These are phyloP conservation scores for Gyromitra esculenta DNA, from an alignment of 2,329 filamentous ascomycete species.

Conservation along the genomic window DNA sequence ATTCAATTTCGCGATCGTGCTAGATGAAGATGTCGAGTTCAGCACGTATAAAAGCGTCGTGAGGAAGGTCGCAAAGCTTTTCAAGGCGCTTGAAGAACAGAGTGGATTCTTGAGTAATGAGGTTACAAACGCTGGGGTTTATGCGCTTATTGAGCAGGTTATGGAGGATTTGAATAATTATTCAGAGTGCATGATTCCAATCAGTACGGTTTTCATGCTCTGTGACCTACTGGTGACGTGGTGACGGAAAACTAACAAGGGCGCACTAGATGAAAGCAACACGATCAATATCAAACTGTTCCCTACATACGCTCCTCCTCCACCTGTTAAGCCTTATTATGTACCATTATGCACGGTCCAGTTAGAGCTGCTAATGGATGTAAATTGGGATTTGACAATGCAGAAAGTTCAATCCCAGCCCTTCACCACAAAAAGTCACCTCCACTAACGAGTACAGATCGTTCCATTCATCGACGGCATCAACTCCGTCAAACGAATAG, in stretches of 20 bases:
- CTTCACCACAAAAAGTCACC: constrained; percentile 36
- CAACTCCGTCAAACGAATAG: constrained; percentile 86
- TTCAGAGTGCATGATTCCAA: constrained; percentile 97
- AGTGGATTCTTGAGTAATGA: constrained; percentile 80
- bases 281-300: constrained; percentile 97
- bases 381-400: constrained; percentile 68
- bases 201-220: constrained; percentile 69
- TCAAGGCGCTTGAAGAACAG: constrained; percentile 91
- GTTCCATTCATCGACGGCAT: constrained; percentile 90
- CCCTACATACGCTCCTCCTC: constrained; percentile 79
- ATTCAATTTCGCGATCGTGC: constrained; percentile 93
- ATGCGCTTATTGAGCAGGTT: constrained; percentile 82
- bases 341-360: constrained; percentile 79
- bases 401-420: constrained; percentile 61
- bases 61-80: constrained; percentile 81
- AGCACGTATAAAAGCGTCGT: constrained; percentile 85
- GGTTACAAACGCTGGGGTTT: constrained; percentile 66
- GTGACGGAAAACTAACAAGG: neutral
- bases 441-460: constrained; percentile 65
- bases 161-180: constrained; percentile 94
- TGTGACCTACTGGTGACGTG: neutral
- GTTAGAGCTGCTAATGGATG: constrained; percentile 66
- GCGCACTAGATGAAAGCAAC: constrained; percentile 79
- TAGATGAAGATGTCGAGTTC: constrained; percentile 75
- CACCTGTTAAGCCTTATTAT: constrained; percentile 84